Conservation (phyloP, 768 basidiomycete genomes). For the Xerocomellus chrysenteron region DNA sequence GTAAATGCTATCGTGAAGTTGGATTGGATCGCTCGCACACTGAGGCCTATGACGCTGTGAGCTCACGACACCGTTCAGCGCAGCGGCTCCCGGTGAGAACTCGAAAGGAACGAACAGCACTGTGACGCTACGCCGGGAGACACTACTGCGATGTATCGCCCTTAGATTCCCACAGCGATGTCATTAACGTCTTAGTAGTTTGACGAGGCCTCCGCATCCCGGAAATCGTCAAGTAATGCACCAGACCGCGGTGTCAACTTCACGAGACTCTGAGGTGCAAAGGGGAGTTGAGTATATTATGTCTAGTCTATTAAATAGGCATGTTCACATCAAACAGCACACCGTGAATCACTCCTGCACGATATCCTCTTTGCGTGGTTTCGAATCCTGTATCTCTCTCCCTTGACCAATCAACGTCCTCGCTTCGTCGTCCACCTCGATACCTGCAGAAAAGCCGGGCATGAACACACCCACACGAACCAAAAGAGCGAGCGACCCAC, state of each 20-base stretch:
- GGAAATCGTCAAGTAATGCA: too few relatives aligned
- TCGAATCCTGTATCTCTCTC: conserved; percentile 72
- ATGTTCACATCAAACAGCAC: conserved; percentile 17
- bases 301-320: conserved; percentile 12
- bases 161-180: too few relatives aligned
- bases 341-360: conserved; percentile 58
- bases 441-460: conserved; percentile 45
- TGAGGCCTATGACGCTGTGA: too few relatives aligned
- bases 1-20: background rate
- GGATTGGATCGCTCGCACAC: too few relatives aligned
- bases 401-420: conserved; percentile 82
- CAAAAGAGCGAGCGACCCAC: conserved; percentile 37
- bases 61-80: too few relatives aligned
- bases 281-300: background rate
- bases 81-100: too few relatives aligned
- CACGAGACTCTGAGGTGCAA: background rate
- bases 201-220: too few relatives aligned
- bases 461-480: background rate
- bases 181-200: too few relatives aligned
- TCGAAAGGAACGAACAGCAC: too few relatives aligned
- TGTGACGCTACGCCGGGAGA: too few relatives aligned
- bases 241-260: too few relatives aligned
- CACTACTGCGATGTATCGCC: too few relatives aligned
- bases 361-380: conserved; percentile 95
- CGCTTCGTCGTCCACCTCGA: conserved; percentile 82